Base-by-base conservation (phyloP, 2,329 filamentous ascomycete species). In the Pleomassaria siparia region DNA sequence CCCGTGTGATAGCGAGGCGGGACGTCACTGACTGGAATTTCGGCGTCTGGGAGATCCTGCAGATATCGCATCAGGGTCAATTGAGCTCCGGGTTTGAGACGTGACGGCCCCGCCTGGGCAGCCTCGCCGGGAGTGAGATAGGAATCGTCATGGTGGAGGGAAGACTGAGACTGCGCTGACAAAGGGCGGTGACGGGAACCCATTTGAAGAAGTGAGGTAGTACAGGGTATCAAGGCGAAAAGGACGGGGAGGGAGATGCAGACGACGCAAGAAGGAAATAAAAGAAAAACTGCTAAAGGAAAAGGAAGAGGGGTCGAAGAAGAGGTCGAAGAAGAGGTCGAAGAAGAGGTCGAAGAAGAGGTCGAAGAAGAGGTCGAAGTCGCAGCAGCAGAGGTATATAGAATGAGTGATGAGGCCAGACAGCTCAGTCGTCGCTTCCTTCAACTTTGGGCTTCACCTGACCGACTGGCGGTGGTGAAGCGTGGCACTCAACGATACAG, bases 51-150 rank as follows among this genome's bases (percentile, higher is more conserved):
- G 40, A 74, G 60, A 55, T 73, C 70, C 70, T 73, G 71, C 37
- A 74, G 54, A 58, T 71, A 73, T 55, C 70, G 69, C 55, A 71
- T 69, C 64, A 74, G 60, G 56, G 71, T 73, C 55, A 73, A 67
- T 58, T 72, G 66, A 50, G 69, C 67, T 64, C 65, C 63, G 49
- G 69, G 66, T 41, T 69, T 65, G 44, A 71, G 58, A 37, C 64
- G 59, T 35, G 67, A 66, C 39, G 66, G 55, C 51, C 55, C 59
- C 36, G 62, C 56, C 40, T 58, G 58, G 15, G 48, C 45, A 15
- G 41, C 45, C 40, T 57, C 62, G 32, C 28, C 49, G 25, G 50
- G 43, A 29, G 56, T 49, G 40, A 46, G 44, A 25, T 54, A 41
- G 28, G 50, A 55, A 41, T 59, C 56, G 43, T 39, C 26, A 39